Evolutionary conservation across 73 alveolate genomes (phyloP).

Genomic region (Diophrys appendiculata): DNA sequence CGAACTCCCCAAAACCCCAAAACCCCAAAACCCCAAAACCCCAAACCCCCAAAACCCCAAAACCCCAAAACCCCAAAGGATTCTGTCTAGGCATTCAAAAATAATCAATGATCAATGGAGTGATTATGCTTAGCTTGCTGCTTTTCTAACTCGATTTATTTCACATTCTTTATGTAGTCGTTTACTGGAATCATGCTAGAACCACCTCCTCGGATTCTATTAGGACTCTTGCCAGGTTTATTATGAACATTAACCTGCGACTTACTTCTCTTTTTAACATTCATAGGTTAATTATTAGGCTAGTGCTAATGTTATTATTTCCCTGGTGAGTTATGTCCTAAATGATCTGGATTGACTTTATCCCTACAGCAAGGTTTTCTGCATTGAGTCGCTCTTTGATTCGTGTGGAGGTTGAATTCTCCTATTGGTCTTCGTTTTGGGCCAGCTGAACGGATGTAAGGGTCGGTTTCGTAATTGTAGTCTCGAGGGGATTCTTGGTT

Average conservation of each 20-base stretch:
- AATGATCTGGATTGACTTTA: not conserved
- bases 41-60: too few relatives aligned
- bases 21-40: too few relatives aligned
- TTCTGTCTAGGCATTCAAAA: too few relatives aligned
- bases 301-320: too few relatives aligned
- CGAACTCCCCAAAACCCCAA: too few relatives aligned
- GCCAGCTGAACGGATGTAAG: too few relatives aligned
- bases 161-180: not conserved
- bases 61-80: too few relatives aligned
- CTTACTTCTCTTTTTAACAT: not conserved
- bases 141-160: not conserved
- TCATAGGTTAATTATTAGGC: not conserved
- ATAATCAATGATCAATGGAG: too few relatives aligned
- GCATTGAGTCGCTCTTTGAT: not conserved
- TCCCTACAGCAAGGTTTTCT: not conserved
- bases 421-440: not conserved
- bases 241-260: not conserved
- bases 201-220: not conserved
- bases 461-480: too few relatives aligned
- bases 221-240: not conserved
- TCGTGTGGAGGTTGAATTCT: not conserved
- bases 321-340: not conserved
- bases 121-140: too few relatives aligned
- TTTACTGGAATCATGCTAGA: not conserved
- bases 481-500: too few relatives aligned